Base-by-base conservation (phyloP, 2,329 filamentous ascomycete genomes). In the Fusarium keratoplasticum region DNA sequence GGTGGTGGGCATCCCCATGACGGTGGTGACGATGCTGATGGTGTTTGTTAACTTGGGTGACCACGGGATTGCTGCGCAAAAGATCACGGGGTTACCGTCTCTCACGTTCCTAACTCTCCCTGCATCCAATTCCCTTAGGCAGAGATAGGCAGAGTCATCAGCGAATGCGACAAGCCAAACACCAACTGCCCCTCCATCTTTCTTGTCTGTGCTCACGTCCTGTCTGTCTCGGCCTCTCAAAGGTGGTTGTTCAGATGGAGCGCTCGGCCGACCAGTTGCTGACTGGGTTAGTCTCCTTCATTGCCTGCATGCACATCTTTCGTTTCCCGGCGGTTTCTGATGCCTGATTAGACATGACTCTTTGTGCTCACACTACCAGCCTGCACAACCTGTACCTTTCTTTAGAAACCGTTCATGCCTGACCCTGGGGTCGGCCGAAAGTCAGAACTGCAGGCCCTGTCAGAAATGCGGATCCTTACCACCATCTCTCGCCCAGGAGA, bases 291-390 rank as follows among this genome's bases (percentile, higher is more conserved):
- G 31, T 38, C 64, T 25, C 35, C 55, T 38, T 27, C 35, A 14
- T 38, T 58, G 55, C 68, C 62, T 74, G 64, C 29, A 66, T 66
- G 64, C 38, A 63, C 62, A 31, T 62, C 50, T 54, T 50, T 61
- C 38, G 29, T 44, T 47, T 67, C 25, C 59, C 44, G 31, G 62
- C 40, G 36, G 36, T 69, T 69, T 64, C 63, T 63, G 66, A 59
- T 72, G 71, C 69, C 69, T 77, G 63, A 61, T 64, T 58, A 62
- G 42, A 42, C 42, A 73, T 77, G 69, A 67, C 73, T 73, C 73
- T 42, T 72, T 50, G 50, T 67, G 13, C 35, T 33, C 27, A 27
- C 67, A 44, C 47, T 60, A 47, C 27, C 14, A 42, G 40, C 36
- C 18, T 16, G 22, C 47, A 63, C 47, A 63, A 38, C 13, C 36